A percentile compares a stretch with the other conserved stretches of the same genome.
These are phyloP conservation scores for Decorospora gaudefroyi DNA, from an alignment of 2,329 filamentous ascomycete genomes.

Conservation along the genomic window DNA sequence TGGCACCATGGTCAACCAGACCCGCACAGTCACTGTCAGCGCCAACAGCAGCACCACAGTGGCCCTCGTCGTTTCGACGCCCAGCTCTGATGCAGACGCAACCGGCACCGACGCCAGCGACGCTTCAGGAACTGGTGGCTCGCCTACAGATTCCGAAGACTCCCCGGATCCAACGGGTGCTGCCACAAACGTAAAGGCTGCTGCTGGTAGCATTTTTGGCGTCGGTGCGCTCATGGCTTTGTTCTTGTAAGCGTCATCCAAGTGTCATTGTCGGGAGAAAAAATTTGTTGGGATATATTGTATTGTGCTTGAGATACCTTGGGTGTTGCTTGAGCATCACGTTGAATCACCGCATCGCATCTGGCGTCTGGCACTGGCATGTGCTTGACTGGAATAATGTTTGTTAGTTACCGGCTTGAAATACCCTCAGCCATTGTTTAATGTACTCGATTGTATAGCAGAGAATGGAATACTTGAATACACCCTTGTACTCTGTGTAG, in stretches of 20 bases:
- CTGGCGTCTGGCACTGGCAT: slow-evolving; percentile 29
- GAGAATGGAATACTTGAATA: no score
- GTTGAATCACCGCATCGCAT: slow-evolving; percentile 19
- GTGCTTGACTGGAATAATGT: slow-evolving; percentile 22
- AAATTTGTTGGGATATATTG: slow-evolving; percentile 4
- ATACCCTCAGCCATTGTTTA: slow-evolving; percentile 14
- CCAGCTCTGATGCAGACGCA: slow-evolving; percentile 12
- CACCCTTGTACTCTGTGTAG: slow-evolving; percentile 18
- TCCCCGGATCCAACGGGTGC: slow-evolving; percentile 24
- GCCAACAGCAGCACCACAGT: slow-evolving; percentile 46
- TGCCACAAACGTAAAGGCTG: slow-evolving; percentile 38
- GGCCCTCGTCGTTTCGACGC: slow-evolving; percentile 18
- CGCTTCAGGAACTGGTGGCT: slow-evolving; percentile 22
- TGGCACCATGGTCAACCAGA: slow-evolving; percentile 35
- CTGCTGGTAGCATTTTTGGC: slow-evolving; percentile 40
- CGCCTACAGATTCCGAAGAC: slow-evolving; percentile 19
- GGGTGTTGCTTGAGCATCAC: slow-evolving; percentile 30
- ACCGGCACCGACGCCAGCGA: slow-evolving; percentile 18
- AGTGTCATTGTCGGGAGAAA: not conserved
- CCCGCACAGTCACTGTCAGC: slow-evolving; percentile 39
- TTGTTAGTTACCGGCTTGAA: slow-evolving; percentile 12
- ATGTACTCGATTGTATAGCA: not conserved
- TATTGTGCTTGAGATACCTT: slow-evolving; percentile 43
- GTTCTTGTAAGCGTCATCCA: slow-evolving; percentile 41
- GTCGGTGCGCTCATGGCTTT: slow-evolving; percentile 45